These are phyloP conservation scores for Geotrichum citri-aurantii DNA, from an alignment of 1,139 yeast genomes.

Conservation along the genomic window DNA sequence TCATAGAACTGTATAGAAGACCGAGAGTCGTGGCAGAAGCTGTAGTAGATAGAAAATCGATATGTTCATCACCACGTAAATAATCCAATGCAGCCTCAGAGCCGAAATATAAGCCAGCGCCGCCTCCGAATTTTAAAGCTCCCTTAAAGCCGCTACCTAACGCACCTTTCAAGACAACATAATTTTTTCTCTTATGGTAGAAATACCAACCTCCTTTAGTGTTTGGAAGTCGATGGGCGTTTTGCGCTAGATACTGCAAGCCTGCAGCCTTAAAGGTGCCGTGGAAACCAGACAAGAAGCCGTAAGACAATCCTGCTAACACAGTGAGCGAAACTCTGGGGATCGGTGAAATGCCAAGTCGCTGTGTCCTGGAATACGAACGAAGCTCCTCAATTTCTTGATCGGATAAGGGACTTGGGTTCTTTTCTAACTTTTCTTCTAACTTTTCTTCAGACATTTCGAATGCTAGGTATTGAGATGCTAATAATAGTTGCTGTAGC, in stretches of 20 bases:
- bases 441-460: background rate
- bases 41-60: conserved; percentile 59
- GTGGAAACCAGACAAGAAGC: conserved; percentile 57
- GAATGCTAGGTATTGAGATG: background rate
- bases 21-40: conserved; percentile 52
- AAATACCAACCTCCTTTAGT: conserved; percentile 86
- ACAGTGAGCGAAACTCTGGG: conserved; percentile 39
- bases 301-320: conserved; percentile 46
- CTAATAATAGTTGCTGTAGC: background rate
- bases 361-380: conserved; percentile 18
- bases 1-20: conserved; percentile 41
- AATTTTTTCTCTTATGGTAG: conserved; percentile 79
- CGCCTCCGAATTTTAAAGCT: conserved; percentile 43
- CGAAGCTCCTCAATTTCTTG: background rate
- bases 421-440: background rate
- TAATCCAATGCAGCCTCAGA: conserved; percentile 58
- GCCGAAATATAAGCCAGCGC: conserved; percentile 51
- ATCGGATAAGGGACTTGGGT: background rate
- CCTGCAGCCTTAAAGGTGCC: conserved; percentile 55
- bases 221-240: conserved; percentile 73
- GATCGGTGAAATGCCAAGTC: conserved; percentile 41
- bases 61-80: conserved; percentile 37
- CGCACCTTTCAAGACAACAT: conserved; percentile 59
- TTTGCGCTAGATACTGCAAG: conserved; percentile 64
- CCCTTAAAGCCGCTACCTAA: conserved; percentile 43